Conservation (phyloP, 768 basidiomycete species). For the Sarcodon aspratus region DNA sequence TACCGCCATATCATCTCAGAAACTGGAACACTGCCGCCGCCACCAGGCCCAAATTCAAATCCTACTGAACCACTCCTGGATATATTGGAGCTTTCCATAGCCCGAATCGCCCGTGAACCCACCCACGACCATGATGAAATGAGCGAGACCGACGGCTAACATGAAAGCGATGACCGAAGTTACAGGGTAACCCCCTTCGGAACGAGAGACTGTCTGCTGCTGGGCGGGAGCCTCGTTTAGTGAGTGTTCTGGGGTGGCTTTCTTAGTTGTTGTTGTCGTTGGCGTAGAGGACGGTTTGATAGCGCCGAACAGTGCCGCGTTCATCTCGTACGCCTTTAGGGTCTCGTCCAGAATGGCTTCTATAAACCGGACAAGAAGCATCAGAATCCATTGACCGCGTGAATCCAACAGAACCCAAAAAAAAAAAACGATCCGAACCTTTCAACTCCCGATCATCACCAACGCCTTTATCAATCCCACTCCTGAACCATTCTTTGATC, state of each 20-base stretch:
- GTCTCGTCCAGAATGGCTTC: conserved; percentile 20
- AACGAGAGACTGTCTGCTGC: too few relatives aligned
- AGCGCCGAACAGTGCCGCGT: too few relatives aligned
- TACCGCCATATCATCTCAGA: too few relatives aligned
- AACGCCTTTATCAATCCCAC: conserved; percentile 26
- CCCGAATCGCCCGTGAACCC: conserved; percentile 16
- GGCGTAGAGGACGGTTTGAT: too few relatives aligned
- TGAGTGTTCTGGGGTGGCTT: too few relatives aligned
- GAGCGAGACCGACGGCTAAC: conserved; percentile 17
- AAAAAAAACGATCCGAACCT: conserved; percentile 9
- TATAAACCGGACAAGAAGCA: neutral
- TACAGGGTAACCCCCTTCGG: neutral
- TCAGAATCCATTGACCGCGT: neutral
- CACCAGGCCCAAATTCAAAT: too few relatives aligned
- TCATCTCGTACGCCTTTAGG: too few relatives aligned
- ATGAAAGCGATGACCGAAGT: conserved; percentile 16
- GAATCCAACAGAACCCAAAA: neutral
- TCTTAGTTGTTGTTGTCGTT: too few relatives aligned
- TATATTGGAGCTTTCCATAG: conserved; percentile 9
- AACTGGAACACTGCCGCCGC: too few relatives aligned
- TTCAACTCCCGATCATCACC: conserved; percentile 20
- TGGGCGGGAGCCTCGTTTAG: too few relatives aligned
- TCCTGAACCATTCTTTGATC: conserved; percentile 62
- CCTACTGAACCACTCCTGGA: conserved; percentile 9
- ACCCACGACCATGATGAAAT: conserved; percentile 17